Evolutionary conservation across 441 rosid genomes (phyloP).

Genomic region (Populus trichocarpa): DNA sequence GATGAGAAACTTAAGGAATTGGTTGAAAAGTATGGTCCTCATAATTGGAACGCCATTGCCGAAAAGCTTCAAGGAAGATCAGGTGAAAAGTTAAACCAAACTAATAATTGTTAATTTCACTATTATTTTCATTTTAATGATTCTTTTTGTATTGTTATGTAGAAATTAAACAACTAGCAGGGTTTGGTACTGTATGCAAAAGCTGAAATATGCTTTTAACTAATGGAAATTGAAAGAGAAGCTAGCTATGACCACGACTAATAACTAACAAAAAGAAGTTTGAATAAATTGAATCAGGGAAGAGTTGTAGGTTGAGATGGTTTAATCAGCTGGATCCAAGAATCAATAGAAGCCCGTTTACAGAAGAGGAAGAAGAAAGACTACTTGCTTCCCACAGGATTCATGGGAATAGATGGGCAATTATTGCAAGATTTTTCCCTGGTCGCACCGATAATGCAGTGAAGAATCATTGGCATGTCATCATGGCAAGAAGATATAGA

Average conservation of each 20-base stretch:
- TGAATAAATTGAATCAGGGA: constrained; percentile 36
- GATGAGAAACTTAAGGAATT: constrained; percentile 54
- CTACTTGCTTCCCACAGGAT: constrained; percentile 67
- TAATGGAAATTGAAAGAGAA: background rate
- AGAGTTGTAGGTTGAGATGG: constrained; percentile 95
- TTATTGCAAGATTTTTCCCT: constrained; percentile 80
- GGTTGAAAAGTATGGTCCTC: constrained; percentile 54
- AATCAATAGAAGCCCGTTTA: constrained; percentile 73
- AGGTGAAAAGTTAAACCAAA: constrained; percentile 27
- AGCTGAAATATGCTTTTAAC: background rate
- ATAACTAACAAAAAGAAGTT: constrained; percentile 9
- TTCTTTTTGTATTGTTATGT: background rate
- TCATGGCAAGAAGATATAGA: constrained; percentile 51
- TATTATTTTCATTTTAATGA: background rate
- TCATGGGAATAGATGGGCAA: constrained; percentile 89
- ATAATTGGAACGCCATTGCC: constrained; percentile 76
- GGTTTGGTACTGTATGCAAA: background rate
- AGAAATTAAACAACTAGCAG: background rate
- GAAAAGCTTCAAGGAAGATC: constrained; percentile 63
- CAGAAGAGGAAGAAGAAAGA: constrained; percentile 81
- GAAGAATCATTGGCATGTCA: constrained; percentile 90
- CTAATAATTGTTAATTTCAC: background rate
- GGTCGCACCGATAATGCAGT: constrained; percentile 97
- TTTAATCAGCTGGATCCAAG: constrained; percentile 91
- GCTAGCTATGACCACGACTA: constrained; percentile 5